Base-by-base conservation (phyloP, 768 basidiomycete genomes). In the Amanita inopinata region DNA sequence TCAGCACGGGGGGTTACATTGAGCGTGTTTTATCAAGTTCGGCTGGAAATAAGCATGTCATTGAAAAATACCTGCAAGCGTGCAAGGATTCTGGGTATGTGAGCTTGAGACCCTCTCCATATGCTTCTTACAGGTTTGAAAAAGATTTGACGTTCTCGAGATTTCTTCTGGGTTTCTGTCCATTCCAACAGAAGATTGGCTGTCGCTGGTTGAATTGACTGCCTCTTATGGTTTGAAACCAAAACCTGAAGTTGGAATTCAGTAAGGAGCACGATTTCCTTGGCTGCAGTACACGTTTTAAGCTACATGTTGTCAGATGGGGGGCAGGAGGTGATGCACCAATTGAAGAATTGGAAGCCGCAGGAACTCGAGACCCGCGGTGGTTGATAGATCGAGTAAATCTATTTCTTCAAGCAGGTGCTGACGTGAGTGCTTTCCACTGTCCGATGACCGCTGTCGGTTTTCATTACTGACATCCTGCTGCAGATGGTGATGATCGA, bases 231-330 rank as follows among this genome's bases (percentile, higher is more conserved):
- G 63, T 5, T 41, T 66, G 45, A 70, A 65, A 41, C 62, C 66
- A 5, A 71, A 70, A 47, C 69, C 67, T 0, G 66, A 70, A 48
- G 56, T 71, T 11, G 66, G 67, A 2, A 66, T 70, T 15, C 69
- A 66, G 53, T 55, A 38, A 40, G 50, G n/a, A 4, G 8, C 31
- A 19, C 2, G 11, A 2, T 17, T 6, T 23, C 42, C 14, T 25
- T 17, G 5, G n/a, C 15, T 20, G 11, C 5, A 20, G 23, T 15
- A n/a, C 22, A 3, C 33, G 30, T 15, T 4, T 34, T 17, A n/a
- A 20, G 10, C 24, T 7, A 8, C n/a, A 12, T 17, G 20, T 19
- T 11, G 14, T 18, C 14, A 56, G 52, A 42, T 65, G 64, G 60
- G 69, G 70, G 15, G 68, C 66, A 0, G 68, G 68, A 11, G 66